phyloP scores from a whole-genome alignment of 1,284 basidiomycete species.

The Austroboletus niveus region DNA sequence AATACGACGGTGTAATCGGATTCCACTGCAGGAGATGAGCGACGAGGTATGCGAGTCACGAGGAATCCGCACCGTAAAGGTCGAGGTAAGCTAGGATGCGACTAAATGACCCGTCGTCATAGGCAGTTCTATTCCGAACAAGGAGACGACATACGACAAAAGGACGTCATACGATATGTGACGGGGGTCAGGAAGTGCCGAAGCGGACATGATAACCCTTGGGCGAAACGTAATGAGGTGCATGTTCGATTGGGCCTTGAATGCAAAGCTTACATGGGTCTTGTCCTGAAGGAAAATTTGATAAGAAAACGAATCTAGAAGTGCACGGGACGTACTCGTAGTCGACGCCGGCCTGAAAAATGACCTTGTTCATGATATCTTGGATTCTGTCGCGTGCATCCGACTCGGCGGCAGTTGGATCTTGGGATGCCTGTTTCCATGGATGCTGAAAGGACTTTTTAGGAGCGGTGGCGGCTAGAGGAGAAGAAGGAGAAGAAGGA shows the following conservation, averaged over 20 bases:
- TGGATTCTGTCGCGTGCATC: slow-evolving; percentile 50
- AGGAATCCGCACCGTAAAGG: slow-evolving; percentile 60
- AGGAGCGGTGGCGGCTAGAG: slow-evolving; percentile 31
- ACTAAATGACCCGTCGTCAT: slow-evolving; percentile 36
- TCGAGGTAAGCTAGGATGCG: slow-evolving; percentile 74
- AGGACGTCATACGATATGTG: slow-evolving; percentile 77
- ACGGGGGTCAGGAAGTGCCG: slow-evolving; percentile 75
- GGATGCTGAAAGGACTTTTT: slow-evolving; percentile 34
- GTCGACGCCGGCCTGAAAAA: slow-evolving; percentile 86
- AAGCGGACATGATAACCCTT: slow-evolving; percentile 81
- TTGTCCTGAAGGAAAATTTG: slow-evolving; percentile 50
- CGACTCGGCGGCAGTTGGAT: slow-evolving; percentile 16
- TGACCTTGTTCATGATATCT: slow-evolving; percentile 66
- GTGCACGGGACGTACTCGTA: slow-evolving; percentile 58
- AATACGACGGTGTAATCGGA: slow-evolving; percentile 86
- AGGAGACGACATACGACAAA: slow-evolving; percentile 54
- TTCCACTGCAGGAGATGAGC: slow-evolving; percentile 54
- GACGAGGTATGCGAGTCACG: neutral
- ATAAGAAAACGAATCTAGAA: slow-evolving; percentile 14
- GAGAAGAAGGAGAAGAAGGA: slow-evolving; percentile 43
- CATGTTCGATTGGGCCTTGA: neutral
- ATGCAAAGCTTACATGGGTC: slow-evolving; percentile 67
- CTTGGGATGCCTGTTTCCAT: slow-evolving; percentile 21
- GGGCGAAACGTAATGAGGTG: neutral
- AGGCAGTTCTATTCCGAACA: slow-evolving; percentile 2